These are phyloP conservation scores for Leishmania tropica DNA, from an alignment of 208 protist genomes.

Conservation along the genomic window DNA sequence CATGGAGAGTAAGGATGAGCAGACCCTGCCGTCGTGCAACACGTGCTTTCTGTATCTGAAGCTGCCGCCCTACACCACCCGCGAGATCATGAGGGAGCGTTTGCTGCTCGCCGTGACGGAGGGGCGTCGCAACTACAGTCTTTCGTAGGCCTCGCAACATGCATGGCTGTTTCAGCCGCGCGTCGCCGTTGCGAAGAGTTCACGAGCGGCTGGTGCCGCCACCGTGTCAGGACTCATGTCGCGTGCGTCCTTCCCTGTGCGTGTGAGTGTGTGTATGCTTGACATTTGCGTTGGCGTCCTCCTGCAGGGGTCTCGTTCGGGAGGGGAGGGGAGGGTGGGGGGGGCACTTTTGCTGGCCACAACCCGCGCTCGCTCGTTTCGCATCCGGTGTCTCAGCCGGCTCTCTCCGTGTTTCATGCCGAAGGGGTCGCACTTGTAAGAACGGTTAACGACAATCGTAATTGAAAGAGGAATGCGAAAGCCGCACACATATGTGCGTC, in stretches of 20 bases:
- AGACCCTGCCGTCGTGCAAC: slow-evolving; percentile 89
- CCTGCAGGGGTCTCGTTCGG: no score
- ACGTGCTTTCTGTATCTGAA: slow-evolving; percentile 94
- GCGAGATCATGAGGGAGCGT: slow-evolving; percentile 70
- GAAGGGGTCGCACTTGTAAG: not conserved
- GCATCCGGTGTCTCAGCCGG: not conserved
- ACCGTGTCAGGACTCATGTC: not conserved
- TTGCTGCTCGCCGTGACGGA: slow-evolving; percentile 83
- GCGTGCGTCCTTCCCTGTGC: no score
- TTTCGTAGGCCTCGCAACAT: slow-evolving; percentile 55
- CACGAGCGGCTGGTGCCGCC: not conserved
- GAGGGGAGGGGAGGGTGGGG: no score
- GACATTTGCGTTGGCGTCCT: not conserved
- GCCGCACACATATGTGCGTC: not conserved
- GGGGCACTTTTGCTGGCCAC: not conserved
- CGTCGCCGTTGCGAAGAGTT: not conserved
- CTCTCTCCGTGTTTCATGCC: not conserved
- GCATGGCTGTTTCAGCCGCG: not conserved
- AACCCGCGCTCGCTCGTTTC: not conserved
- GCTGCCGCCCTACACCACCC: slow-evolving; percentile 81
- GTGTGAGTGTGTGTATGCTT: not conserved
- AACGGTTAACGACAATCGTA: not conserved
- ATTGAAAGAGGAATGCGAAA: not conserved
- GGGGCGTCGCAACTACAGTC: slow-evolving; percentile 84
- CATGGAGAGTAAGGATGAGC: slow-evolving; percentile 63